These are phyloP conservation scores for Irpex rosettiformis DNA, from an alignment of 1,284 basidiomycete genomes.

Conservation along the genomic window DNA sequence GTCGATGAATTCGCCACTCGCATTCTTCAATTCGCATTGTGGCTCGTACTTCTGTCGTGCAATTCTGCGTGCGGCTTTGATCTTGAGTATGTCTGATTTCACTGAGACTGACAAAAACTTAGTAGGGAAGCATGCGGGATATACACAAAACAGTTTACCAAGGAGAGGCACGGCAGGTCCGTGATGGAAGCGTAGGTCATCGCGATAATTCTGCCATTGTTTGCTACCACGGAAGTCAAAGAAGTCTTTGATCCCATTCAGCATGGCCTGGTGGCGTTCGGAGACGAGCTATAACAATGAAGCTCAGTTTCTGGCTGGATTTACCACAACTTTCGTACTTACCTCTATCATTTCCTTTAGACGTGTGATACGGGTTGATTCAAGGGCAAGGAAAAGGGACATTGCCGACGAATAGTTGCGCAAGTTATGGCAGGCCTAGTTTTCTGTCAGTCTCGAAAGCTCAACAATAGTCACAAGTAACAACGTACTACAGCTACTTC, in stretches of 20 bases:
- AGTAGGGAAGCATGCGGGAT: background rate
- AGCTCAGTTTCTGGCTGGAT: background rate
- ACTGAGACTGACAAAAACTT: conserved; percentile 1
- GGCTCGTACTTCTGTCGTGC: background rate
- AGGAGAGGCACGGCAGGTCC: conserved; percentile 7
- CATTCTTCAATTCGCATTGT: background rate
- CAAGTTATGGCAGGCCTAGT: conserved; percentile 8
- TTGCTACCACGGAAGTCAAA: background rate
- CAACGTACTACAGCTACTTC: conserved; percentile 9
- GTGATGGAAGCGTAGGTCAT: background rate
- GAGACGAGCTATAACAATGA: background rate
- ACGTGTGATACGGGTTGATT: background rate
- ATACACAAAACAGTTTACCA: conserved; percentile 2
- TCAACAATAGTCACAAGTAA: background rate
- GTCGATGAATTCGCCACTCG: background rate
- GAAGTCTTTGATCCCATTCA: background rate
- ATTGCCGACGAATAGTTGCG: conserved; percentile 12
- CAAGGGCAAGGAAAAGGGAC: conserved; percentile 1
- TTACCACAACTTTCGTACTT: background rate
- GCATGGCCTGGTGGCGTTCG: background rate
- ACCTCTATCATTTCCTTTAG: conserved; percentile 3
- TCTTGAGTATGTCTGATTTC: conserved; percentile 2
- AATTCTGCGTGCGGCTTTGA: background rate
- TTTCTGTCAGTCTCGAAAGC: background rate
- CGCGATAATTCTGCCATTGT: conserved; percentile 1